These are phyloP conservation scores for Colletotrichum godetiae DNA, from an alignment of 2,329 filamentous ascomycete species.

Conservation along the genomic window DNA sequence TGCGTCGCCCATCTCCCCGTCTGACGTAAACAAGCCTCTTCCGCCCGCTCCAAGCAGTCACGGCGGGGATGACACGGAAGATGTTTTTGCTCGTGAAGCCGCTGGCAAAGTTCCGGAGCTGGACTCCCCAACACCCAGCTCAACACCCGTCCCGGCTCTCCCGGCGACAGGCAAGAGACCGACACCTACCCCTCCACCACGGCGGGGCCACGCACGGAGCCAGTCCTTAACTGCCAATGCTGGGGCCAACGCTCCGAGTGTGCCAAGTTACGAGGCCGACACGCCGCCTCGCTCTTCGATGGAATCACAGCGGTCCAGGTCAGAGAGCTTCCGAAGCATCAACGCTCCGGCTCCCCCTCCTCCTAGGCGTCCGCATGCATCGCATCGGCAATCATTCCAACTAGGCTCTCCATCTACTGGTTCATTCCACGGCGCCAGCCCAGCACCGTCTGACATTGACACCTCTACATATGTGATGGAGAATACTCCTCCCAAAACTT, in stretches of 20 bases:
- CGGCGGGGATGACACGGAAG: constrained; percentile 61
- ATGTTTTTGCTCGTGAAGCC: constrained; percentile 65
- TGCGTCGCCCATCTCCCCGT: constrained; percentile 46
- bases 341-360: constrained; percentile 65
- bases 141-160: constrained; percentile 49
- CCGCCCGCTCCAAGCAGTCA: constrained; percentile 63
- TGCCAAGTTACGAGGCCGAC: constrained; percentile 47
- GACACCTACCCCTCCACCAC: constrained; percentile 63
- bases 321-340: constrained; percentile 56
- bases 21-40: constrained; percentile 72
- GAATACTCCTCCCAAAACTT: constrained; percentile 35
- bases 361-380: constrained; percentile 60
- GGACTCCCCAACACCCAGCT: constrained; percentile 38
- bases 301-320: constrained; percentile 60
- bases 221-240: constrained; percentile 41
- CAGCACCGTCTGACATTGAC: constrained; percentile 15
- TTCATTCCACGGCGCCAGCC: constrained; percentile 16
- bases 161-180: constrained; percentile 51
- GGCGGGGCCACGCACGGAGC: constrained; percentile 59
- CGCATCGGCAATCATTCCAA: constrained; percentile 43
- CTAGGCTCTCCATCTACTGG: constrained; percentile 16
- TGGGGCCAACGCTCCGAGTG: constrained; percentile 35
- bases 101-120: constrained; percentile 63
- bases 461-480: not conserved
- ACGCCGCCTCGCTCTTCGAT: constrained; percentile 59